These are phyloP conservation scores for Penicillium corylophilum DNA, from an alignment of 2,329 filamentous ascomycete genomes.

Conservation along the genomic window DNA sequence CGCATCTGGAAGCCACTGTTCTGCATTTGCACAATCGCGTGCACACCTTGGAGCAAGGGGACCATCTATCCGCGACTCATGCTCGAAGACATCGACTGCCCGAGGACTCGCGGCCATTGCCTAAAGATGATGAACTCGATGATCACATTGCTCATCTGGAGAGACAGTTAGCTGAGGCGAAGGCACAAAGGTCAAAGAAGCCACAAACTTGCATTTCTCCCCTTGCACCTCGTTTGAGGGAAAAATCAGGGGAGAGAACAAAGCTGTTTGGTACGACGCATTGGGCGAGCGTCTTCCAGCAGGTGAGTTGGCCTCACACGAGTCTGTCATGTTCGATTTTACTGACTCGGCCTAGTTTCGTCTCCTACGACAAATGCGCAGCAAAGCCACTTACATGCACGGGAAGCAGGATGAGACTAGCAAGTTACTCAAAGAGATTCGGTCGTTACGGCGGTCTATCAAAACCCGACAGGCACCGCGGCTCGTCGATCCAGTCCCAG, in stretches of 20 bases:
- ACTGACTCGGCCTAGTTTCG: slow-evolving; percentile 7
- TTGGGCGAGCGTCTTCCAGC: slow-evolving; percentile 15
- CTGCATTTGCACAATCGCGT: slow-evolving; percentile 10
- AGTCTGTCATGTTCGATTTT: neutral
- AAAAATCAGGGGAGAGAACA: neutral
- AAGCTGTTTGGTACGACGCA: slow-evolving; percentile 18
- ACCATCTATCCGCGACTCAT: neutral
- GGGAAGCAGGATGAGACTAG: slow-evolving; percentile 12
- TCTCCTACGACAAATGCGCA: slow-evolving; percentile 11
- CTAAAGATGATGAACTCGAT: neutral
- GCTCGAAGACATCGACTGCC: neutral
- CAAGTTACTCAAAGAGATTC: slow-evolving; percentile 16
- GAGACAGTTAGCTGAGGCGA: neutral
- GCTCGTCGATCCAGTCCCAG: slow-evolving; percentile 21
- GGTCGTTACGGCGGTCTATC: slow-evolving; percentile 19
- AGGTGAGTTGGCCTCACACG: slow-evolving; percentile 4
- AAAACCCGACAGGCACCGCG: slow-evolving; percentile 17
- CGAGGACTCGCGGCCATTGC: neutral
- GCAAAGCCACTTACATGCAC: slow-evolving; percentile 6
- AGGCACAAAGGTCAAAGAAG: neutral
- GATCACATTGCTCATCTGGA: neutral
- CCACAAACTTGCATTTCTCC: slow-evolving; percentile 13
- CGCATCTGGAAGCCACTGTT: slow-evolving; percentile 14
- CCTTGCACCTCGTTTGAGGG: slow-evolving; percentile 11
- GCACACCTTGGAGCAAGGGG: slow-evolving; percentile 4